Evolutionary conservation across 2,329 filamentous ascomycete species (phyloP).

Genomic region (Claviceps humidiphila): DNA sequence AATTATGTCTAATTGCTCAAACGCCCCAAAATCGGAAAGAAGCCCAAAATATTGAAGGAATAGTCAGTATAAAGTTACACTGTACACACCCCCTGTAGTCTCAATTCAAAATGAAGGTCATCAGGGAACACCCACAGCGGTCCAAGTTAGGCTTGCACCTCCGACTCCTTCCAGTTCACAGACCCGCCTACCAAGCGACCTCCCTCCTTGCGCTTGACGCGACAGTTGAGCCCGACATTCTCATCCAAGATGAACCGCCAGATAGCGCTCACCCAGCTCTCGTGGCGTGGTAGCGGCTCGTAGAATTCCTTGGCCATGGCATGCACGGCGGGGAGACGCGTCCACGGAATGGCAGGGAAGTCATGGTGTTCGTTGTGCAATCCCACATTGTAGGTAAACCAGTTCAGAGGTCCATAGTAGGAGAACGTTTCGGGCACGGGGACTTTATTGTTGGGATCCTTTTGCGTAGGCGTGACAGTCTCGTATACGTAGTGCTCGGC

Average conservation of each 20-base stretch:
- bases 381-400: slow-evolving; percentile 92
- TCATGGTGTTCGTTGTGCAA: slow-evolving; percentile 98
- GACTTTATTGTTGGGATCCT: slow-evolving; percentile 44
- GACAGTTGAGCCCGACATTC: slow-evolving; percentile 77
- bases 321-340: slow-evolving; percentile 62
- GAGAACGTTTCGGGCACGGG: slow-evolving; percentile 87
- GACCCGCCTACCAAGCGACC: slow-evolving; percentile 44
- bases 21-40: no score
- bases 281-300: slow-evolving; percentile 69
- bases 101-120: background rate
- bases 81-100: background rate
- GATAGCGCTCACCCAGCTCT: slow-evolving; percentile 84
- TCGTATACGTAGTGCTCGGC: slow-evolving; percentile 88
- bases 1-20: no score
- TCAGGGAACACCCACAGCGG: no score
- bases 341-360: slow-evolving; percentile 96
- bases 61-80: no score
- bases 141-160: slow-evolving; percentile 56
- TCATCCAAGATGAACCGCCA: slow-evolving; percentile 93
- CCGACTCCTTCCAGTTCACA: slow-evolving; percentile 49
- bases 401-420: slow-evolving; percentile 88
- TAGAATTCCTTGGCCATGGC: slow-evolving; percentile 85
- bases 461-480: slow-evolving; percentile 41
- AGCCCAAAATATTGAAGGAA: no score
- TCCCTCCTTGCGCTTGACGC: slow-evolving; percentile 83